Evolutionary conservation across 495 filamentous ascomycete genomes (phyloP).

Genomic region (Aspergillus incahuasiensis): DNA sequence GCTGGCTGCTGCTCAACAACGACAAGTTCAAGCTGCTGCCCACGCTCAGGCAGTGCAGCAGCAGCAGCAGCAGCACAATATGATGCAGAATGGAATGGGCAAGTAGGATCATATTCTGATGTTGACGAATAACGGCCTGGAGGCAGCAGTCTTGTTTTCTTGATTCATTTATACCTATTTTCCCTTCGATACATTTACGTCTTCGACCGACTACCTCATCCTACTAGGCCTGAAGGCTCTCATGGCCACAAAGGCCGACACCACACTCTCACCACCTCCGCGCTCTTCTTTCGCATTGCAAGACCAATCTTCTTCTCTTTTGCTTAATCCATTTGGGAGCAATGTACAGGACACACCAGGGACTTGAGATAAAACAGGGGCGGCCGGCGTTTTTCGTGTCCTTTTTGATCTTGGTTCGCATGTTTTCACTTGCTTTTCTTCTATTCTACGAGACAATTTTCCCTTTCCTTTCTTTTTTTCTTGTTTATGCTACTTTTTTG

Average conservation of each 20-base stretch:
- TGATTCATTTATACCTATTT: slow-evolving; percentile 4
- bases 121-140: slow-evolving; percentile 6
- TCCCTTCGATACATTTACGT: background rate
- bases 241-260: background rate
- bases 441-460: slow-evolving; percentile 1
- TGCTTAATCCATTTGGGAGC: slow-evolving; percentile 19
- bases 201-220: background rate
- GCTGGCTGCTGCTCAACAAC: slow-evolving; percentile 34
- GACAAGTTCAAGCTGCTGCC: slow-evolving; percentile 25
- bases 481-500: slow-evolving; percentile 12
- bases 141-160: slow-evolving; percentile 8
- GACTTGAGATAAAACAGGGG: slow-evolving; percentile 18
- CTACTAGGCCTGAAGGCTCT: slow-evolving; percentile 4
- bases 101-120: slow-evolving; percentile 18
- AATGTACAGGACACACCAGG: slow-evolving; percentile 18
- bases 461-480: background rate
- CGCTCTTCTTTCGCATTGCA: slow-evolving; percentile 7
- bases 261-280: background rate
- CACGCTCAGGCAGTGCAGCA: slow-evolving; percentile 39
- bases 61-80: slow-evolving; percentile 45
- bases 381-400: slow-evolving; percentile 20
- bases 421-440: slow-evolving; percentile 4
- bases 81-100: slow-evolving; percentile 46
- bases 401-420: slow-evolving; percentile 13
- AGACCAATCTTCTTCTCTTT: slow-evolving; percentile 10